Evolutionary conservation across 2,329 filamentous ascomycete species (phyloP).

Genomic region (Sporothrix humicola): DNA sequence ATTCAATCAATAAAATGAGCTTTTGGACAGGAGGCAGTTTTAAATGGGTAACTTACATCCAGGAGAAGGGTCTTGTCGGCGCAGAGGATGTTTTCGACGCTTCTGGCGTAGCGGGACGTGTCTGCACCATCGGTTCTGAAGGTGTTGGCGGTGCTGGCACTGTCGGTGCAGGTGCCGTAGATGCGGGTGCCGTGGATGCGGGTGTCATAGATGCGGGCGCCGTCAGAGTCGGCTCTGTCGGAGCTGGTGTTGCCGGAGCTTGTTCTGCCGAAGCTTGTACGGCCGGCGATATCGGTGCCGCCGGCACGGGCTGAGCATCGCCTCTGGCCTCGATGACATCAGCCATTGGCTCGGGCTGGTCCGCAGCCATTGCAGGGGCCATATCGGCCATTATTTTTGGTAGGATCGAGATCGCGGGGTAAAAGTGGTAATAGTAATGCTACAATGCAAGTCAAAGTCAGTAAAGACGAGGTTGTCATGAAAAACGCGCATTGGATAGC

Average conservation of each 20-base stretch:
- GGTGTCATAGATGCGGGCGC: too few relatives aligned
- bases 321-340: not conserved
- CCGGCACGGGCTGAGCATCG: not conserved
- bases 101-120: too few relatives aligned
- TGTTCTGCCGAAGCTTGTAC: not conserved
- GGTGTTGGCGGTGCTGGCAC: too few relatives aligned
- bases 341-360: not conserved
- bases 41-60: slow-evolving; percentile 40
- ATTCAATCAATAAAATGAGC: not conserved
- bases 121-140: too few relatives aligned
- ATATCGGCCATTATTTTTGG: not conserved
- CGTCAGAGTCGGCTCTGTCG: too few relatives aligned
- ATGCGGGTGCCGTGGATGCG: too few relatives aligned
- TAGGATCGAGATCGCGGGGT: not conserved
- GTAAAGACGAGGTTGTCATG: not conserved
- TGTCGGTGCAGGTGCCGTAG: too few relatives aligned
- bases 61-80: slow-evolving; percentile 39
- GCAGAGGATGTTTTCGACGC: too few relatives aligned
- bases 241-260: not conserved
- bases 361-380: not conserved
- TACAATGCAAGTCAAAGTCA: not conserved
- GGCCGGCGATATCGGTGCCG: not conserved
- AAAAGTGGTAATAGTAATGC: not conserved
- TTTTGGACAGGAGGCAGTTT: not conserved
- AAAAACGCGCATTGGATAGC: not conserved